Evolutionary conservation across 768 basidiomycete species (phyloP).

Genomic region (Fistulinella prunicolor): DNA sequence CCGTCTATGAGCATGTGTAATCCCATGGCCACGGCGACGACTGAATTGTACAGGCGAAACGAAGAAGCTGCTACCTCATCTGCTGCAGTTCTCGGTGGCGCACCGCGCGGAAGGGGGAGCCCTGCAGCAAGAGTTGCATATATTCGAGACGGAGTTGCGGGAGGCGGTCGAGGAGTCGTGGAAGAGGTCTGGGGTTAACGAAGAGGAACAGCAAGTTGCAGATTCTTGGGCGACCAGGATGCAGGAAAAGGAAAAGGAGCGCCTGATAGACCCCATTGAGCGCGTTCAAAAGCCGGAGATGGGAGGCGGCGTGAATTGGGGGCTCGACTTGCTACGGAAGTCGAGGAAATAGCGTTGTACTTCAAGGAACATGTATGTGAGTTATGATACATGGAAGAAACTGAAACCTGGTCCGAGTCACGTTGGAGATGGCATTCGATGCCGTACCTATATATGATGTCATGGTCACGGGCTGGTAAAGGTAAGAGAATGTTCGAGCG

Average conservation of each 20-base stretch:
- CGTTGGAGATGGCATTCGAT: no score
- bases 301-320: constrained; percentile 16
- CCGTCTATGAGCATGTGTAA: neutral
- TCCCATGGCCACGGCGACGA: neutral
- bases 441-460: neutral
- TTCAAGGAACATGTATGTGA: neutral
- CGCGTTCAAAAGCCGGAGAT: constrained; percentile 50
- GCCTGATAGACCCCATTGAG: constrained; percentile 47
- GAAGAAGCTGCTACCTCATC: constrained; percentile 66
- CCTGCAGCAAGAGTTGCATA: constrained; percentile 58
- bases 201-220: constrained; percentile 24
- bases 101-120: constrained; percentile 65
- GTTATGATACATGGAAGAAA: neutral
- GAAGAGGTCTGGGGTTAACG: constrained; percentile 36
- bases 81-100: constrained; percentile 63
- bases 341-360: neutral
- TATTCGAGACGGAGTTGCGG: constrained; percentile 56
- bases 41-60: constrained; percentile 53
- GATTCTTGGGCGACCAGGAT: constrained; percentile 54
- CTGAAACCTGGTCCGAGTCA: no score
- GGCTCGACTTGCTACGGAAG: constrained; percentile 23
- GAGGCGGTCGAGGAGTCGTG: constrained; percentile 65
- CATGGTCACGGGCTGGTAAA: neutral
- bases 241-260: constrained; percentile 51
- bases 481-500: no score